Evolutionary conservation across 2,329 filamentous ascomycete species (phyloP).

Genomic region (Phyllosticta paracitricarpa): DNA sequence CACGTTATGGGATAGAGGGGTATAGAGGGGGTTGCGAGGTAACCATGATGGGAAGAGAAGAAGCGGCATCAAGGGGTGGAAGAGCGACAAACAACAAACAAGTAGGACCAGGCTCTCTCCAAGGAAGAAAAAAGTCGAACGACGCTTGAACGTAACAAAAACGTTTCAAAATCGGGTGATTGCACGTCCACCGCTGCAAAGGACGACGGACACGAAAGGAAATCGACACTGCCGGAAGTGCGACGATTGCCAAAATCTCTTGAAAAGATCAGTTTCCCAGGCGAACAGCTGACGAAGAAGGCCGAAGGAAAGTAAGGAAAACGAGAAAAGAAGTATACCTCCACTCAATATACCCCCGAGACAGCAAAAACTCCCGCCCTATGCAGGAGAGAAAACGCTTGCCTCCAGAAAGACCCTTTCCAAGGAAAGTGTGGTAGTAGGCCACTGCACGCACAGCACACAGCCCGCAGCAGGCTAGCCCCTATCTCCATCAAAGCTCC

Average conservation of each 20-base stretch:
- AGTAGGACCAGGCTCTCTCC: background rate
- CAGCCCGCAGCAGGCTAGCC: background rate
- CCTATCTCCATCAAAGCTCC: background rate
- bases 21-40: background rate
- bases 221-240: background rate
- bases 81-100: background rate
- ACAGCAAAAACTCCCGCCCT: conserved; percentile 7
- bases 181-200: background rate
- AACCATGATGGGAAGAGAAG: background rate
- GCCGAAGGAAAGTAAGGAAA: background rate
- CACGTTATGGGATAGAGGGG: background rate
- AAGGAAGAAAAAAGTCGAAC: background rate
- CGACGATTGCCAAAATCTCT: background rate
- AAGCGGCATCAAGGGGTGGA: background rate
- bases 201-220: background rate
- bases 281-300: background rate
- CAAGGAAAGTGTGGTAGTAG: background rate
- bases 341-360: background rate
- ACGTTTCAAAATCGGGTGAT: background rate
- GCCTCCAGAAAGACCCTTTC: conserved; percentile 9
- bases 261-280: background rate
- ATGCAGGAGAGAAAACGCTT: conserved; percentile 9
- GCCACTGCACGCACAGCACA: background rate
- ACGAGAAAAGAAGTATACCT: background rate
- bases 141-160: background rate